Base-by-base conservation (phyloP, 331 rosid species). In the Quercus lobata region DNA sequence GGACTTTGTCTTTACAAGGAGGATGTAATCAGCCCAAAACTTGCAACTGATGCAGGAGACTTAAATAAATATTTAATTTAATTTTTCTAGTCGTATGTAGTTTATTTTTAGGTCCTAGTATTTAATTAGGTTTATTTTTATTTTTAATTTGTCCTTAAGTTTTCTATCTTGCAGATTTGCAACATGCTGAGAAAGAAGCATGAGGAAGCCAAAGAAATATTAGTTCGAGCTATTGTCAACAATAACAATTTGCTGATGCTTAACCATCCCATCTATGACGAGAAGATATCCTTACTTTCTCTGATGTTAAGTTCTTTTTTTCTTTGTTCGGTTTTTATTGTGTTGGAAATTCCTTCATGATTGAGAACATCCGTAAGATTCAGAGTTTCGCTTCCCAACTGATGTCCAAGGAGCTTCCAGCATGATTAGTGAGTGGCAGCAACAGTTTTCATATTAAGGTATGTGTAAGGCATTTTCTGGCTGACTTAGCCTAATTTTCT, bases 121-220 rank as follows among this genome's bases (percentile, higher is more conserved):
- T 37, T 37, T 37, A 37, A 7, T 37, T 37, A 37, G 46, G 46
- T 37, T 37, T 37, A 7, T 37, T 37, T 7, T 37, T 37, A 7
- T 7, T 7, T 37, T 37, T 37, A 7, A 37, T 37, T 37, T 24
- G 49, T 18, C 14, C 18, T 12, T 18, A 66, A n/a, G 49, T 27
- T 27, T 8, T 5, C 18, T 69, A 19, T 73, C 72, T 22, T 41
- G 88, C 96, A 93, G 98, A 93, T 95, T 71, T 91, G 92, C 87
- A 89, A 86, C 86, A 84, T 87, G 91, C 91, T 95, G 84, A 93
- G 79, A 84, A 95, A 93, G 90, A 95, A 90, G 87, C 94, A 88
- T 0, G 96, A 86, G 69, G 94, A 95, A 86, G 98, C 98, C 74
- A 91, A 95, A 81, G 96, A 90, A 76, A 10, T 93, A 78, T 77